phyloP scores from a whole-genome alignment of 2,329 filamentous ascomycete genomes.

The Coniella lustricola region DNA sequence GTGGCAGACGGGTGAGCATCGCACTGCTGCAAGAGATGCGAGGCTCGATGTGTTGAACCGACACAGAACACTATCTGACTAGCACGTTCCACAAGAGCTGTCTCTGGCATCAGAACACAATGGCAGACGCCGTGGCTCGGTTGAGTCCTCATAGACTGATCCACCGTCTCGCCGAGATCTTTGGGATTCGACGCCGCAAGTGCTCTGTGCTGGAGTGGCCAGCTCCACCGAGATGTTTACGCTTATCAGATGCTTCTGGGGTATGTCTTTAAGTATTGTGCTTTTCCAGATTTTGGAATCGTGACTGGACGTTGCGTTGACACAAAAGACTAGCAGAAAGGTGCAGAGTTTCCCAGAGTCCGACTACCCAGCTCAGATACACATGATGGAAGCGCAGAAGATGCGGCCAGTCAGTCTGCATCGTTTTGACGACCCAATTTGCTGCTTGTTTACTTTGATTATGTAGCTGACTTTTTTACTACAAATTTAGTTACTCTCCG shows the following conservation, averaged over 20 bases:
- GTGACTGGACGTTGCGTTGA: not conserved
- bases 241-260: conserved; percentile 3
- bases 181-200: conserved; percentile 1
- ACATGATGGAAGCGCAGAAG: conserved; percentile 11
- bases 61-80: not conserved
- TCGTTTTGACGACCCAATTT: not conserved
- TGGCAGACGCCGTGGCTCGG: not conserved
- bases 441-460: not conserved
- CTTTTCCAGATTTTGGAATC: too few relatives aligned
- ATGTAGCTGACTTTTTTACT: not conserved
- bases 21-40: not conserved
- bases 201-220: not conserved
- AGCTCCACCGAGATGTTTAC: not conserved
- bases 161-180: conserved; percentile 1
- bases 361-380: conserved; percentile 7
- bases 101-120: conserved; percentile 5
- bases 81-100: conserved; percentile 2
- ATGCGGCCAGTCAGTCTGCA: conserved; percentile 4
- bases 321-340: not conserved
- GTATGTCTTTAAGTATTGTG: not conserved
- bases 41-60: not conserved
- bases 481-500: not conserved
- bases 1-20: not conserved
- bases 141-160: conserved; percentile 7
- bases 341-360: conserved; percentile 7